Percentiles rank a stretch among this genome's conserved stretches.
These are phyloP conservation scores for Breynia disticha DNA, from an alignment of 441 rosid species.

Conservation along the genomic window DNA sequence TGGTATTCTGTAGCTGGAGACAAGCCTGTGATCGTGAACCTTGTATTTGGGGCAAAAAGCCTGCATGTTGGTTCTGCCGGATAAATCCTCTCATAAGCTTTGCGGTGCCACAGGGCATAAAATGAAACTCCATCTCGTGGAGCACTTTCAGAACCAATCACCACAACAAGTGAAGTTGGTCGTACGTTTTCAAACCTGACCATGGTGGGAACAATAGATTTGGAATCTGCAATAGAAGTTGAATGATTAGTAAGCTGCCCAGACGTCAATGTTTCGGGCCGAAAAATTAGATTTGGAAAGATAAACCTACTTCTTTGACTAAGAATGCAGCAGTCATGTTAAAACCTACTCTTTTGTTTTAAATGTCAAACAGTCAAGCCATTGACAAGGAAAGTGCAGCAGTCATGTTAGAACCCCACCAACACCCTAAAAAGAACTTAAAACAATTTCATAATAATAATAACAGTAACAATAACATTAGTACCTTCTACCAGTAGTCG, in stretches of 20 bases:
- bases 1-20: conserved; percentile 52
- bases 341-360: too few relatives aligned
- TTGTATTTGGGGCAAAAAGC: conserved; percentile 39
- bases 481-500: conserved; percentile 34
- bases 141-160: conserved; percentile 36
- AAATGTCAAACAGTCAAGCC: too few relatives aligned
- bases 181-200: conserved; percentile 52
- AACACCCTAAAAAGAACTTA: too few relatives aligned
- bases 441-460: too few relatives aligned
- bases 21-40: conserved; percentile 52
- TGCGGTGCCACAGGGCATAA: conserved; percentile 59
- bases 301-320: background rate
- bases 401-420: background rate
- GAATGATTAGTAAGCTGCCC: background rate
- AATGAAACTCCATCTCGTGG: conserved; percentile 25
- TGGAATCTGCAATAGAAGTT: conserved; percentile 26
- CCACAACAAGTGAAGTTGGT: conserved; percentile 51
- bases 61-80: conserved; percentile 47
- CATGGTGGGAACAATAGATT: conserved; percentile 18
- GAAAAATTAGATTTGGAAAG: background rate
- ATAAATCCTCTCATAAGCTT: conserved; percentile 35
- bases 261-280: background rate
- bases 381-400: background rate
- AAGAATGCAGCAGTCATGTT: background rate
- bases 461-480: background rate